phyloP scores from a whole-genome alignment of 768 basidiomycete species.

The Lentinula raphanica region DNA sequence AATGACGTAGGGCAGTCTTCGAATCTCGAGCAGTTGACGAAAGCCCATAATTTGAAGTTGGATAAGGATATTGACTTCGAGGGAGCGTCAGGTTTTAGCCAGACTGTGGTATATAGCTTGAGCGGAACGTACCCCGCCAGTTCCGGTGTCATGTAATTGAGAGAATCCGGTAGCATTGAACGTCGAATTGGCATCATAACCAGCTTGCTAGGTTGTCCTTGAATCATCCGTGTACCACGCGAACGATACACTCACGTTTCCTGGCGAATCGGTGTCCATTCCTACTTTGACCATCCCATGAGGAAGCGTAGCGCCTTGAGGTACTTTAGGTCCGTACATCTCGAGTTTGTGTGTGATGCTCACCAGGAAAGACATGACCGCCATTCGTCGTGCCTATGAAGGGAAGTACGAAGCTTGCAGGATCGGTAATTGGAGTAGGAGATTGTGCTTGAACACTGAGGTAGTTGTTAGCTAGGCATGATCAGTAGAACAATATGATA shows the following conservation, averaged over 20 bases:
- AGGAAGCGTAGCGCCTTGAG: constrained; percentile 53
- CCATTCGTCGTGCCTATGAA: constrained; percentile 67
- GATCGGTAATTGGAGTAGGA: constrained; percentile 21
- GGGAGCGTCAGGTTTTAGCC: background rate
- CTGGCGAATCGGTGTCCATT: constrained; percentile 63
- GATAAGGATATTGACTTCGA: constrained; percentile 47
- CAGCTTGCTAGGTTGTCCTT: constrained; percentile 33
- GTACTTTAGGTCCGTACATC: background rate
- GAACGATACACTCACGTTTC: constrained; percentile 35
- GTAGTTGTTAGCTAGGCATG: background rate
- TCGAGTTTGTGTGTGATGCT: constrained; percentile 4
- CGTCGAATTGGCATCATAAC: constrained; percentile 38
- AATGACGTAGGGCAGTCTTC: constrained; percentile 49
- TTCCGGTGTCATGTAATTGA: constrained; percentile 57
- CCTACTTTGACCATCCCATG: constrained; percentile 70
- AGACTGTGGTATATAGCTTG: background rate
- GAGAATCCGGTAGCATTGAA: constrained; percentile 51
- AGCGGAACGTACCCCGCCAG: constrained; percentile 44
- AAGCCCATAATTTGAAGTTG: constrained; percentile 58
- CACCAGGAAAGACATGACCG: constrained; percentile 64
- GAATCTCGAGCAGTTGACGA: constrained; percentile 43
- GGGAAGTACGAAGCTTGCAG: constrained; percentile 46
- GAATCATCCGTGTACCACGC: background rate
- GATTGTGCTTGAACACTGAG: background rate
- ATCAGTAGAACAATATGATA: background rate